A percentile compares a stretch with the other conserved stretches of the same genome.
phyloP scores from a whole-genome alignment of 768 basidiomycete genomes.

The Amanita rubescens region DNA sequence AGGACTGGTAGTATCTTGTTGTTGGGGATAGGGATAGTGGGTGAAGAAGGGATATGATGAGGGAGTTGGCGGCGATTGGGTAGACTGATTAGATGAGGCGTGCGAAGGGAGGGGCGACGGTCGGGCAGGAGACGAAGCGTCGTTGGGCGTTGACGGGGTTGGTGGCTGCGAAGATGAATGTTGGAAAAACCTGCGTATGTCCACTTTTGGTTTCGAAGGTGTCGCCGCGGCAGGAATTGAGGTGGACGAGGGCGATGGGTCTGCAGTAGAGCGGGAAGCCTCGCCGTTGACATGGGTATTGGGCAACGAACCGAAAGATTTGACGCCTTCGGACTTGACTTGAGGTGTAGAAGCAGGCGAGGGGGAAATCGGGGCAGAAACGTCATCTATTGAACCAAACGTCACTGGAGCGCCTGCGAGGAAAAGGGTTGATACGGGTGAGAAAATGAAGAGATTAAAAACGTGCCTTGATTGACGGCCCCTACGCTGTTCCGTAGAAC shows the following conservation, averaged over 20 bases:
- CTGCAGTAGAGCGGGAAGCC: slow-evolving; percentile 29
- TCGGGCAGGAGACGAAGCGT: slow-evolving; percentile 52
- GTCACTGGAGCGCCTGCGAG: slow-evolving; percentile 59
- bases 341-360: slow-evolving; percentile 66
- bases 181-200: slow-evolving; percentile 59
- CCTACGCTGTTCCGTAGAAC: slow-evolving; percentile 60
- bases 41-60: slow-evolving; percentile 33
- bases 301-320: slow-evolving; percentile 76
- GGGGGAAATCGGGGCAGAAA: slow-evolving; percentile 68
- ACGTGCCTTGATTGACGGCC: slow-evolving; percentile 60
- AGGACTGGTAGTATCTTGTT: slow-evolving; percentile 37
- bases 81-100: slow-evolving; percentile 29
- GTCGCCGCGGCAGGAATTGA: slow-evolving; percentile 27
- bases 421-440: slow-evolving; percentile 9
- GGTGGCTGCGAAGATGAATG: slow-evolving; percentile 42
- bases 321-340: slow-evolving; percentile 65
- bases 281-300: slow-evolving; percentile 64
- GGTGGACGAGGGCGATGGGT: slow-evolving; percentile 26
- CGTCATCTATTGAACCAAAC: slow-evolving; percentile 89
- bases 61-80: slow-evolving; percentile 32
- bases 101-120: slow-evolving; percentile 46
- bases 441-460: slow-evolving; percentile 12
- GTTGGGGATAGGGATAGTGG: slow-evolving; percentile 39
- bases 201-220: slow-evolving; percentile 36
- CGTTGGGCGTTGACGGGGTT: slow-evolving; percentile 37